phyloP scores from a whole-genome alignment of 345 rosid genomes.

The Salix suchowensis region DNA sequence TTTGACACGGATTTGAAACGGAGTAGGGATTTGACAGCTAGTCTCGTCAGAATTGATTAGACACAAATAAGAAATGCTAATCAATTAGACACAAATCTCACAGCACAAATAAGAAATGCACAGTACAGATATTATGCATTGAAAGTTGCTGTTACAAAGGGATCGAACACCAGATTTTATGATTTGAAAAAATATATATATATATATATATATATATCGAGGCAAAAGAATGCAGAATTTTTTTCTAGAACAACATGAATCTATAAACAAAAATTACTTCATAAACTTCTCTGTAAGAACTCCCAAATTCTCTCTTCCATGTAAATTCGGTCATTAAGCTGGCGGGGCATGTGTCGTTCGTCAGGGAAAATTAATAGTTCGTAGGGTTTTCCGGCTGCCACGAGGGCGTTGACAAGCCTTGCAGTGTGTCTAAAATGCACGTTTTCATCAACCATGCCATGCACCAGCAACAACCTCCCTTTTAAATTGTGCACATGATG shows the following conservation, averaged over 20 bases:
- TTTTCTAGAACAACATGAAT: neutral
- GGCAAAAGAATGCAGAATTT: neutral
- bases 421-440: constrained; percentile 95
- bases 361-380: constrained; percentile 83
- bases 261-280: constrained; percentile 14
- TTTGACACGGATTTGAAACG: neutral
- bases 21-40: neutral
- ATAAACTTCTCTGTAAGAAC: constrained; percentile 67
- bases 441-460: constrained; percentile 95
- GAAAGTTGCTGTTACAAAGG: neutral
- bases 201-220: neutral
- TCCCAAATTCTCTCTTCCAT: constrained; percentile 98
- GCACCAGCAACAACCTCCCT: constrained; percentile 67
- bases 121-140: neutral
- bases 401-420: constrained; percentile 77
- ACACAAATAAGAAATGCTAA: neutral
- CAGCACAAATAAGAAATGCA: neutral
- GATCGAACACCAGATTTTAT: neutral
- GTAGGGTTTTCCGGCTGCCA: constrained; percentile 60
- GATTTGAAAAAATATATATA: neutral
- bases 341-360: constrained; percentile 83
- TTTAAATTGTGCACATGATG: constrained; percentile 56
- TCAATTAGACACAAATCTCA: neutral
- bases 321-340: constrained; percentile 55
- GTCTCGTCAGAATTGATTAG: neutral